Conservation (phyloP, 768 basidiomycete genomes). For the Leccinellum rugosiceps region DNA sequence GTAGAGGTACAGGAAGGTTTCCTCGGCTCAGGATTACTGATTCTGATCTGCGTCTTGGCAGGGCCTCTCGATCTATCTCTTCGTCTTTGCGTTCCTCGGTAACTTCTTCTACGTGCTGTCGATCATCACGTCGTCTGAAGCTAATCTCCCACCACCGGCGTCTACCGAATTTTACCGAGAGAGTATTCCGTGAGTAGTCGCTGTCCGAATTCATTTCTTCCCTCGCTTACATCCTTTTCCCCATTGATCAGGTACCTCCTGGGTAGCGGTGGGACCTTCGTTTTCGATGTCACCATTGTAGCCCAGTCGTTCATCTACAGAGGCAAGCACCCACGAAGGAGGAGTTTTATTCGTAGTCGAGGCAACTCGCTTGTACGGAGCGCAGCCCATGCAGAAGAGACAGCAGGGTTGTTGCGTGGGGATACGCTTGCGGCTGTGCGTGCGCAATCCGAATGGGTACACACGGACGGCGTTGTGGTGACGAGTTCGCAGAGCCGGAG, state of each 20-base stretch:
- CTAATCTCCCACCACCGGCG: slow-evolving; percentile 53
- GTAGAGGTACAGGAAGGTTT: slow-evolving; percentile 56
- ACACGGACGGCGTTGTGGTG: slow-evolving; percentile 17
- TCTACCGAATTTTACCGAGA: slow-evolving; percentile 70
- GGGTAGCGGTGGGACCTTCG: slow-evolving; percentile 88
- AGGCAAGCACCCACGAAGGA: slow-evolving; percentile 38
- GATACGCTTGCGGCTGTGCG: slow-evolving; percentile 36
- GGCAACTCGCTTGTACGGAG: slow-evolving; percentile 27
- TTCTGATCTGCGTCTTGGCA: slow-evolving; percentile 29
- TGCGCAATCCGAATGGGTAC: slow-evolving; percentile 21
- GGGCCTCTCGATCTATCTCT: slow-evolving; percentile 92
- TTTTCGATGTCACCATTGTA: slow-evolving; percentile 93
- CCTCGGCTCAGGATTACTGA: slow-evolving; percentile 2
- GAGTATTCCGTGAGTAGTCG: slow-evolving; percentile 71
- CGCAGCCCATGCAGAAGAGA: slow-evolving; percentile 42
- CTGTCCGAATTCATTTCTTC: background rate
- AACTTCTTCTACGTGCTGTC: slow-evolving; percentile 92
- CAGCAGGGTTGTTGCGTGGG: slow-evolving; percentile 44
- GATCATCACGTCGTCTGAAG: slow-evolving; percentile 73
- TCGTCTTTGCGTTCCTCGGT: slow-evolving; percentile 90
- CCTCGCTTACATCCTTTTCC: background rate
- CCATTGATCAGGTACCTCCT: slow-evolving; percentile 64
- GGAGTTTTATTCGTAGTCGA: slow-evolving; percentile 20
- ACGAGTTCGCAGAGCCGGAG: slow-evolving; percentile 38
- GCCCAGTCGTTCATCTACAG: slow-evolving; percentile 80